Evolutionary conservation across 192 early-diverging fungal species (phyloP).

Genomic region (Geranomyces michiganensis): DNA sequence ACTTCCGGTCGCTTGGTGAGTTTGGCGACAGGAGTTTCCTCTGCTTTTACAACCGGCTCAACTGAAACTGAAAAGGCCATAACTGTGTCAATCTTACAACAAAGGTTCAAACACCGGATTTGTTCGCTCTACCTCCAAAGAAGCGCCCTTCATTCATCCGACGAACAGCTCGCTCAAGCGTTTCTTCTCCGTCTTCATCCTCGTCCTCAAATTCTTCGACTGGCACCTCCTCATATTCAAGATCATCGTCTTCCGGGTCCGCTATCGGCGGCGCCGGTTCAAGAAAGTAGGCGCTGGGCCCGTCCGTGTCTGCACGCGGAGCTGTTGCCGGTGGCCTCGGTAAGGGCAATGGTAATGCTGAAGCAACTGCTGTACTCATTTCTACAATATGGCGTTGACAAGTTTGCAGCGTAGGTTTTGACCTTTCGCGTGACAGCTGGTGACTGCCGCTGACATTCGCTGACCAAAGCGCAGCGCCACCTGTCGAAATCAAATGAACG

Average conservation of each 20-base stretch:
- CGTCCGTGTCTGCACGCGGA: neutral
- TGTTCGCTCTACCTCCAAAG: conserved; percentile 33
- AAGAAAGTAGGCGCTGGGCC: conserved; percentile 11
- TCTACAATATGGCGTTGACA: too few relatives aligned
- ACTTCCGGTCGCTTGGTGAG: conserved; percentile 57
- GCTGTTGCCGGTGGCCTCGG: too few relatives aligned
- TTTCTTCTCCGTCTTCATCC: conserved; percentile 50
- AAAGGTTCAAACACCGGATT: neutral
- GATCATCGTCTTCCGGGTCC: conserved; percentile 47
- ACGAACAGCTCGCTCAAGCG: conserved; percentile 51
- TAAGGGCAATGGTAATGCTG: too few relatives aligned
- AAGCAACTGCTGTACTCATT: too few relatives aligned
- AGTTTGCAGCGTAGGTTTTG: too few relatives aligned
- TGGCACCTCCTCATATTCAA: conserved; percentile 43
- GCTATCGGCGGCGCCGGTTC: conserved; percentile 14
- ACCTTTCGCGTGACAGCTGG: too few relatives aligned
- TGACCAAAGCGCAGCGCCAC: too few relatives aligned
- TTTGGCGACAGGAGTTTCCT: conserved; percentile 30
- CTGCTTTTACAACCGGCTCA: conserved; percentile 23
- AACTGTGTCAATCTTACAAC: neutral
- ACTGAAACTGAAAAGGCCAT: conserved; percentile 6
- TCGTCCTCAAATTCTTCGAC: conserved; percentile 54
- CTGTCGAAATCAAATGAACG: too few relatives aligned
- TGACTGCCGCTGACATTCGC: too few relatives aligned
- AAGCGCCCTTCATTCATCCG: conserved; percentile 50